Conservation (phyloP, 345 rosid genomes). For the Eucalyptus sideroxylon region DNA sequence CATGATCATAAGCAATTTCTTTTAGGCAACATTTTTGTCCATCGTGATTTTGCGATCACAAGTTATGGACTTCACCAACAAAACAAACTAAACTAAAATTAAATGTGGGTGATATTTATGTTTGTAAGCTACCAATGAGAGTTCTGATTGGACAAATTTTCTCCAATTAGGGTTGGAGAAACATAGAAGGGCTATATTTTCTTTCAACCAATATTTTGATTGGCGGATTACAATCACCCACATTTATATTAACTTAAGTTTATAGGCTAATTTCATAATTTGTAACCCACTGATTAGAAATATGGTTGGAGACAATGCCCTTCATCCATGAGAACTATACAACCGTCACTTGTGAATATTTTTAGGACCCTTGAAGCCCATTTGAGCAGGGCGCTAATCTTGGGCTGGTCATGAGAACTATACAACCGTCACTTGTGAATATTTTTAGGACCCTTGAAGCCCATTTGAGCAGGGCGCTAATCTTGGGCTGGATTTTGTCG, state of each 20-base stretch:
- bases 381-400: neutral
- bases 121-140: neutral
- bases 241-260: neutral
- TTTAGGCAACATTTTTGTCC: neutral
- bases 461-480: neutral
- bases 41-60: neutral
- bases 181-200: neutral
- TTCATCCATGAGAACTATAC: neutral
- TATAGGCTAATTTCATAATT: neutral
- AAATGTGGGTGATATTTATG: neutral
- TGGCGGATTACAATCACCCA: neutral
- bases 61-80: neutral
- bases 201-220: neutral
- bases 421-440: neutral
- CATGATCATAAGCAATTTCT: neutral
- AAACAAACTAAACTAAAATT: neutral
- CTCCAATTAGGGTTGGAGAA: neutral
- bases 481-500: neutral
- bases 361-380: neutral
- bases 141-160: neutral
- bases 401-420: neutral
- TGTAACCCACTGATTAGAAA: neutral
- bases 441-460: neutral
- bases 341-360: neutral
- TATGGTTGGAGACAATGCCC: neutral